phyloP scores from a whole-genome alignment of 2,329 filamentous ascomycete genomes.

The Rutstroemia sydowiana region DNA sequence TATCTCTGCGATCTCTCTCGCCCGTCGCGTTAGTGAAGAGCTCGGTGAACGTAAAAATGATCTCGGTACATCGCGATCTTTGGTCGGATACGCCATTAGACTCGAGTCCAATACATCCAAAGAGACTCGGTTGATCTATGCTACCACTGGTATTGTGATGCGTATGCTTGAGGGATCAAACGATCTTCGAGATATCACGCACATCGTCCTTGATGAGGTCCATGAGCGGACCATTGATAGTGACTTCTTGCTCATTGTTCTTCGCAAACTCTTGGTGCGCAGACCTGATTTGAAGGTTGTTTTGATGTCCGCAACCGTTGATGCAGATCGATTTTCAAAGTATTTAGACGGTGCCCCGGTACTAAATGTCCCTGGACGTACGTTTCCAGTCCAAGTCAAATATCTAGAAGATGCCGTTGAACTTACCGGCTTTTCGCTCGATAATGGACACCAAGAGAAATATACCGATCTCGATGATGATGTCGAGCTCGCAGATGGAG shows the following conservation, averaged over 20 bases:
- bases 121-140: constrained; percentile 84
- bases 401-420: constrained; percentile 84
- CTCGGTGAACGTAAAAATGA: constrained; percentile 85
- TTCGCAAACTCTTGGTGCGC: constrained; percentile 70
- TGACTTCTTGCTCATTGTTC: constrained; percentile 82
- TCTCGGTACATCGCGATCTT: too few relatives aligned
- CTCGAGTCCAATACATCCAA: constrained; percentile 71
- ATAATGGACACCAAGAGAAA: constrained; percentile 41
- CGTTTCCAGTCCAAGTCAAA: constrained; percentile 81
- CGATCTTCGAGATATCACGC: constrained; percentile 81
- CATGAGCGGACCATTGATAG: constrained; percentile 94
- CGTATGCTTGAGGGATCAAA: constrained; percentile 86
- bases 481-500: constrained; percentile 44
- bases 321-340: constrained; percentile 73
- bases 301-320: constrained; percentile 92
- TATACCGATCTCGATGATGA: constrained; percentile 43
- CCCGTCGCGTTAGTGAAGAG: constrained; percentile 90
- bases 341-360: constrained; percentile 69
- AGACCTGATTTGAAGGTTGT: constrained; percentile 80
- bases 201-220: constrained; percentile 93
- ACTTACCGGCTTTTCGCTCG: constrained; percentile 73
- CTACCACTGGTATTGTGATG: constrained; percentile 89
- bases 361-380: constrained; percentile 82
- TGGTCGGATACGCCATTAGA: constrained; percentile 86
- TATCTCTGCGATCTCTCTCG: constrained; percentile 88